Conservation (phyloP, 768 basidiomycete species). For the Pleurotus djamor region DNA sequence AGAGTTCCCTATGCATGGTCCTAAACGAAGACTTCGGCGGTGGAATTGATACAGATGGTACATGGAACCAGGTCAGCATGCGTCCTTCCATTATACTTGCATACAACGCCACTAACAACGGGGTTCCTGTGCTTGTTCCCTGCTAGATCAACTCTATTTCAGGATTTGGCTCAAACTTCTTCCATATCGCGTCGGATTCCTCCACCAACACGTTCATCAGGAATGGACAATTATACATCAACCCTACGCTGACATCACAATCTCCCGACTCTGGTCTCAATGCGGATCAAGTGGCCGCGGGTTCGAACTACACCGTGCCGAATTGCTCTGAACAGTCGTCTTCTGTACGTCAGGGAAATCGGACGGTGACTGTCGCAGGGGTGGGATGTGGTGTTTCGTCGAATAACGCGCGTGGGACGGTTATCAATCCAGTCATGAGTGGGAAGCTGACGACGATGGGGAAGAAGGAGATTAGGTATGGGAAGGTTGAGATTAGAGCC, state of each 20-base stretch:
- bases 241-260: conserved; percentile 70
- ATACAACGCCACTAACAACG: too few relatives aligned
- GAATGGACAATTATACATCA: conserved; percentile 72
- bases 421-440: conserved; percentile 76
- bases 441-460: conserved; percentile 73
- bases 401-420: conserved; percentile 31
- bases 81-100: conserved; percentile 45
- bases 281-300: conserved; percentile 12
- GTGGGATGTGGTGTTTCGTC: conserved; percentile 39
- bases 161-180: conserved; percentile 54
- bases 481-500: conserved; percentile 60
- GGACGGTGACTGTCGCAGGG: conserved; percentile 12
- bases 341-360: conserved; percentile 20
- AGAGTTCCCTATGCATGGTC: conserved; percentile 56
- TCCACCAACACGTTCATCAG: conserved; percentile 64
- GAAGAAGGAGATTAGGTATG: conserved; percentile 54
- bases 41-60: conserved; percentile 39
- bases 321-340: conserved; percentile 31
- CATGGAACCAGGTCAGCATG: conserved; percentile 58
- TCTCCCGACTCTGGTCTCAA: conserved; percentile 60
- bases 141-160: not conserved
- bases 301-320: conserved; percentile 44
- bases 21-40: conserved; percentile 67
- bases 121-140: not conserved
- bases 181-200: conserved; percentile 72